Base-by-base conservation (phyloP, 2,329 filamentous ascomycete species). In the Talaromyces marneffei region DNA sequence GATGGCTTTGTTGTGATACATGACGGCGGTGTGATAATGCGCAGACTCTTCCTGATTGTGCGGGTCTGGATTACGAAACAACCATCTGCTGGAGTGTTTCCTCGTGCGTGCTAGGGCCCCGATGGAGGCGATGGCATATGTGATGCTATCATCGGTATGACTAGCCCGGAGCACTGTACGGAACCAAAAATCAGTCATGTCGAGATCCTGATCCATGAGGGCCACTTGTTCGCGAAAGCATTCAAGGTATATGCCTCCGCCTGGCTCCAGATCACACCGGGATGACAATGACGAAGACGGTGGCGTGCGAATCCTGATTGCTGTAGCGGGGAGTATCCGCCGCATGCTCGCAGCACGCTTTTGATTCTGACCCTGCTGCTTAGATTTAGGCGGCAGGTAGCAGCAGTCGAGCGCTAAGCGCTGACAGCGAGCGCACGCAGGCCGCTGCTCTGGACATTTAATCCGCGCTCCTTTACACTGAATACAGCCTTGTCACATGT, bases 101-200 rank as follows among this genome's bases (percentile, higher is more conserved):
- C 52, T 31, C 12, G 52, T 39, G 12, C 33, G 52, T n/a, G 33
- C 52, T 27, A 55, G 52, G 4, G 52, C 52, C 18, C 52, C 52
- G 9, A 55, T 55, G 6, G 52, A 31, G 35, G 31, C 25, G 5
- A 55, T 23, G 52, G 52, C 33, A 55, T 55, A 55, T 39, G 52
- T 39, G 20, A 55, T 31, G 18, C 52, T 55, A n/a, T 55, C 33
- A 16, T 55, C 18, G 20, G 18, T 25, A 29, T 55, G 52, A 25
- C 52, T 55, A 18, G 52, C 33, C 16, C 52, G 52, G 52, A 39
- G 52, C 52, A 55, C 52, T 12, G 52, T 55, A 9, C 33, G 52
- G 52, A 55, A 18, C 52, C 52, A 55, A 29, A 55, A 55, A 6
- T 55, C 52, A 5, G 52, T 55, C 52, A 55, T 55, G 3, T 55